These are phyloP conservation scores for Wickerhamomyces strasburgensis DNA, from an alignment of 805 yeast genomes.

Conservation along the genomic window DNA sequence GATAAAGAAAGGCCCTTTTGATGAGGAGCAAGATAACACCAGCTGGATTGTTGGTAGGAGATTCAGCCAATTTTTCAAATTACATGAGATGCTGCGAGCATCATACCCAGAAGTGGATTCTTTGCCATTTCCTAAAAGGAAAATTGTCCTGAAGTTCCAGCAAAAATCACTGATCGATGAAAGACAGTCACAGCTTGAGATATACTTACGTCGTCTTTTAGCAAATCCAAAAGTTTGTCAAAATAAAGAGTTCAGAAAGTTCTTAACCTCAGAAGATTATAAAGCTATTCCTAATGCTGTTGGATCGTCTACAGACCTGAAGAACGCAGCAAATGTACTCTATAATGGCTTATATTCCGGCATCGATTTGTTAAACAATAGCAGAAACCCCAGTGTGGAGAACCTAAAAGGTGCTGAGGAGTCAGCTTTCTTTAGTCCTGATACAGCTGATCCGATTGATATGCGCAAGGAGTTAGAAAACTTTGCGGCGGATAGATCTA, in stretches of 20 bases:
- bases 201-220: constrained; percentile 54
- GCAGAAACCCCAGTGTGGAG: constrained; percentile 8
- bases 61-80: constrained; percentile 73
- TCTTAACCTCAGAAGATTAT: constrained; percentile 47
- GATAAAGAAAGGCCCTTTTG: constrained; percentile 48
- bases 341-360: constrained; percentile 19
- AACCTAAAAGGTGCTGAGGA: constrained; percentile 14
- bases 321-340: constrained; percentile 18
- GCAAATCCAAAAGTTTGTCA: constrained; percentile 66
- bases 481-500: constrained; percentile 24
- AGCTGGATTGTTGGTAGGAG: constrained; percentile 92
- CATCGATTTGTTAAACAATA: constrained; percentile 10
- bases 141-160: constrained; percentile 69
- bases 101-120: constrained; percentile 45
- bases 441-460: constrained; percentile 31
- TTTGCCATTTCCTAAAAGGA: constrained; percentile 54
- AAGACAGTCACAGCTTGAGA: constrained; percentile 56
- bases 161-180: constrained; percentile 56
- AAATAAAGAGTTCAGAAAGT: constrained; percentile 65
- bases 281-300: constrained; percentile 1
- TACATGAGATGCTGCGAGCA: constrained; percentile 58
- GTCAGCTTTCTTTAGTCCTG: not conserved
- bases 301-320: constrained; percentile 11
- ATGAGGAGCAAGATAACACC: constrained; percentile 46
- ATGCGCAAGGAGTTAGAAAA: constrained; percentile 52